A percentile compares a stretch with the other conserved stretches of the same genome.
Conservation (phyloP, 805 yeast genomes). For the Yamadazyma laniorum region DNA sequence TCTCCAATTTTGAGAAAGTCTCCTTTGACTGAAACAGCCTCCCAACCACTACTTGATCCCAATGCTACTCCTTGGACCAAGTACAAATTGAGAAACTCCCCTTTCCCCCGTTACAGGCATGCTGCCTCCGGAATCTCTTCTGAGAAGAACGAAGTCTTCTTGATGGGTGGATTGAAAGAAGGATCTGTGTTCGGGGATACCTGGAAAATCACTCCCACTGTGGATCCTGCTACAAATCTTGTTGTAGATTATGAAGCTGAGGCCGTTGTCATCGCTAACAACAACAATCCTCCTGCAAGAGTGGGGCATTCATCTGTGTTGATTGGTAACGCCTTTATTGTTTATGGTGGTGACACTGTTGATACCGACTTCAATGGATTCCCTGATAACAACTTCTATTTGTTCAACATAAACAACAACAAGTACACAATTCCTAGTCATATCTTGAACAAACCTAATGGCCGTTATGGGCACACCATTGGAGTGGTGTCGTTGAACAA, state of each 20-base stretch:
- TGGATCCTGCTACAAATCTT: constrained; percentile 17
- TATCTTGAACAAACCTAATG: constrained; percentile 65
- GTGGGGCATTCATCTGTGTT: constrained; percentile 93
- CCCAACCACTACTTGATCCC: constrained; percentile 4
- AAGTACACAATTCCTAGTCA: constrained; percentile 46
- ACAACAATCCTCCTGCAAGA: constrained; percentile 87
- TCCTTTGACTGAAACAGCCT: background rate
- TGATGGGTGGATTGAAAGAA: constrained; percentile 95
- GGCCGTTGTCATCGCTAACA: constrained; percentile 51
- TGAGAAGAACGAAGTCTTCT: constrained; percentile 74
- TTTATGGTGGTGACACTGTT: constrained; percentile 95
- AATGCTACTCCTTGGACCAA: constrained; percentile 62
- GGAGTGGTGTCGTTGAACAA: constrained; percentile 60
- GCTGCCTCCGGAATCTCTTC: constrained; percentile 77
- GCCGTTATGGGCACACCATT: constrained; percentile 92
- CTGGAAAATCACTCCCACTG: constrained; percentile 73
- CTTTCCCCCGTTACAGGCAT: constrained; percentile 94
- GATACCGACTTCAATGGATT: constrained; percentile 70
- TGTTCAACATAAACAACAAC: constrained; percentile 60
- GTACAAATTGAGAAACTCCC: constrained; percentile 65
- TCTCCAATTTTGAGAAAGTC: constrained; percentile 11
- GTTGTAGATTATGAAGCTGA: constrained; percentile 29
- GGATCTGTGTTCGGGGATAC: constrained; percentile 92
- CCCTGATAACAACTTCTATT: constrained; percentile 86
- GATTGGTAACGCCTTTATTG: constrained; percentile 91